Evolutionary conservation across 202 grass and related monocot genomes (phyloP).

Genomic region (Digitaria exilis): DNA sequence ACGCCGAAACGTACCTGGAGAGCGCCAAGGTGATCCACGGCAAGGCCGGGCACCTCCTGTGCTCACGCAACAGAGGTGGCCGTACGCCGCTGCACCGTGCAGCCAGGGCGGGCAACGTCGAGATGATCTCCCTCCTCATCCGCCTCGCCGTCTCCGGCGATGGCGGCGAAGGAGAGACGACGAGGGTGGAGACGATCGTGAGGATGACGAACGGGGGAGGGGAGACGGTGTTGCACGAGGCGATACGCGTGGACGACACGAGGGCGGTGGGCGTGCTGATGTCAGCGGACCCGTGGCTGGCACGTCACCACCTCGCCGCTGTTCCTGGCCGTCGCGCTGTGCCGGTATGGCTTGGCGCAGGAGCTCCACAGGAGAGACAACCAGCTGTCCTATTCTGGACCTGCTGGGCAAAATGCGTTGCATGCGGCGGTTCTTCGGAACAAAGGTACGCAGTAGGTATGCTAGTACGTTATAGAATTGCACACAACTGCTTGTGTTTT

Average conservation of each 20-base stretch:
- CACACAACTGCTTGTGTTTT: too few species aligned
- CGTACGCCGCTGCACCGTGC: too few species aligned
- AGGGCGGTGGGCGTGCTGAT: background rate
- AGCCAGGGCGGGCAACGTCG: constrained; percentile 11
- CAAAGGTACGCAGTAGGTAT: too few species aligned
- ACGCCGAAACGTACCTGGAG: background rate
- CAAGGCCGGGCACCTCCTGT: background rate
- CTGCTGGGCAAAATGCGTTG: constrained; percentile 31
- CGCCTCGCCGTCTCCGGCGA: too few species aligned
- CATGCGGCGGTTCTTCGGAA: constrained; percentile 33
- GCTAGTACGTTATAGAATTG: too few species aligned
- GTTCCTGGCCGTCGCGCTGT: constrained; percentile 26
- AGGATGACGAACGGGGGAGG: background rate
- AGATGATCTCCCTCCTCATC: constrained; percentile 15
- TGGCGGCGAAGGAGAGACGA: too few species aligned
- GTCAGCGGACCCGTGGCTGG: background rate
- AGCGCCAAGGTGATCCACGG: background rate
- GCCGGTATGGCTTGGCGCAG: background rate
- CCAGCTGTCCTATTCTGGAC: constrained; percentile 10
- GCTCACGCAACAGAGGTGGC: background rate
- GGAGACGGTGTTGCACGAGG: constrained; percentile 38
- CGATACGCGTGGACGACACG: background rate
- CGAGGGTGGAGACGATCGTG: background rate
- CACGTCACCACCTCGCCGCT: constrained; percentile 25
- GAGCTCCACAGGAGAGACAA: background rate